Evolutionary conservation across 129 eudicot genomes (phyloP).

Genomic region (Ambrosia artemisiifolia): DNA sequence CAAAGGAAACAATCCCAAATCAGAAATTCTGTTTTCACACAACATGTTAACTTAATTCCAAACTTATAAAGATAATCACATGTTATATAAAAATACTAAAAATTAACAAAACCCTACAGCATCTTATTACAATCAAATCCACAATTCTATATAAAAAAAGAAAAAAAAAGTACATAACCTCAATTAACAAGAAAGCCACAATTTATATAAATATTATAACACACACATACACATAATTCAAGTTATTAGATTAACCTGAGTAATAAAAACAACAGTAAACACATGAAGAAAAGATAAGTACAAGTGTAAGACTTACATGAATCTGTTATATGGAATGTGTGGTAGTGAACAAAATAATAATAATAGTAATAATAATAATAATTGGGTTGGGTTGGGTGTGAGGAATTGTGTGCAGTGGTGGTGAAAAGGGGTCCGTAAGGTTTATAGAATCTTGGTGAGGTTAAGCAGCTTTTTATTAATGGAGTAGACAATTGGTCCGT

Average conservation of each 20-base stretch:
- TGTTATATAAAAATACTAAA: not conserved
- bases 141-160: not conserved
- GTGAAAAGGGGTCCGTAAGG: conserved; percentile 20
- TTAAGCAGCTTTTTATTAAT: conserved; percentile 18
- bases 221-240: not conserved
- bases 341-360: not conserved
- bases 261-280: not conserved
- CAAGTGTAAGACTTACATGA: conserved; percentile 10
- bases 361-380: too few species aligned
- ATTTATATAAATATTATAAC: too few species aligned
- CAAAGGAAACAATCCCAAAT: not conserved
- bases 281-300: not conserved
- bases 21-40: not conserved
- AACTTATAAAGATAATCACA: not conserved
- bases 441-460: conserved; percentile 30
- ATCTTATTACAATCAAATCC: not conserved
- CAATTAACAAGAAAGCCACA: not conserved
- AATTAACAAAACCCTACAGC: conserved; percentile 10
- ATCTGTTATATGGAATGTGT: not conserved
- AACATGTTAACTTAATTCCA: not conserved
- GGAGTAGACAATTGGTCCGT: conserved; percentile 37
- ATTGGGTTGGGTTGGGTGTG: not conserved
- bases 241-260: not conserved
- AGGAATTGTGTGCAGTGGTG: conserved; percentile 18
- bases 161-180: not conserved